Evolutionary conservation across 352 stramenopile genomes (phyloP), one percentile per base, ranked within the genome.

Genomic region (Phytopythium montanum): DNA sequence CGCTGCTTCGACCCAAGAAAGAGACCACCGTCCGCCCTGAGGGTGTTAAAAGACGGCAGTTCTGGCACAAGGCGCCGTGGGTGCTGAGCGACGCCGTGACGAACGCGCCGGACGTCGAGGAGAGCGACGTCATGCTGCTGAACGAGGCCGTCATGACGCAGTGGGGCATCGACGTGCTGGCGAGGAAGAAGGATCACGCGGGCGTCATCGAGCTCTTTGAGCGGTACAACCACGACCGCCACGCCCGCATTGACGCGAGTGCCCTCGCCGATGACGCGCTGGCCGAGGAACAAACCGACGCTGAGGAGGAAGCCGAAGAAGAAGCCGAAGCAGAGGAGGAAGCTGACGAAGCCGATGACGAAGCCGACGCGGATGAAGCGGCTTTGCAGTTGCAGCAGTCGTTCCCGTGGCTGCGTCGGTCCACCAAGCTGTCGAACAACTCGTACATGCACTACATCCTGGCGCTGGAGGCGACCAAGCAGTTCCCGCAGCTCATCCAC

Each of bases 391-490:
- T 5, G 16, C 14, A 26, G 8, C 29, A n/a, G 31, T 29, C 34
- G 49, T n/a, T 44, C 29, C 1, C 25, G 25, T 48, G 38, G 33
- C 52, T 57, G 18, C 36, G 36, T 7, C 31, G 12, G n/a, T 21
- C 6, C n/a, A 73, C 68, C 21, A 54, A 60, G 26, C 31, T 75
- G 19, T 36, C 59, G 44, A 39, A 31, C 5, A 34, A 51, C 0
- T 65, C 72, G 44, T 68, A 76, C 50, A 61, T 50, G 25, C 56
- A 51, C 25, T 79, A 79, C 45, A 50, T 79, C 23, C 61, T 60
- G 31, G 72, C 70, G 26, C 41, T 79, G 49, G 52, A 54, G 31
- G 54, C 48, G 51, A 44, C 70, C 18, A 66, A 69, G 50, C 56
- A 68, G 44, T 58, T 62, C 44, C 59, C 65, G 39, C 73, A 74